Conservation (phyloP, 768 basidiomycete species). For the Amanita rubescens region DNA sequence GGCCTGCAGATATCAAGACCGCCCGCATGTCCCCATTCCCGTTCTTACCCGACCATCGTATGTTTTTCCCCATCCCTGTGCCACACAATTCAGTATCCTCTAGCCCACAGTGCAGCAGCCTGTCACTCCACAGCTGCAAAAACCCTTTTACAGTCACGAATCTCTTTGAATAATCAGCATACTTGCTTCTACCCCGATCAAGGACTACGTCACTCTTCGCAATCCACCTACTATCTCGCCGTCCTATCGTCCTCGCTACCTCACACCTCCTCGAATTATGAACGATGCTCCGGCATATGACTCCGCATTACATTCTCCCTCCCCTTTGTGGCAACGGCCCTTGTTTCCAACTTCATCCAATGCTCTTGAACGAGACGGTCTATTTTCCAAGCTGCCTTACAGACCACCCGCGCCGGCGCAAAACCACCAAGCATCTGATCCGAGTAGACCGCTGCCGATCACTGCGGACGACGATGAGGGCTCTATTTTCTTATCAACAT, state of each 20-base stretch:
- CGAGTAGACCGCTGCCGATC: constrained; percentile 21
- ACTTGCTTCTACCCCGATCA: constrained; percentile 39
- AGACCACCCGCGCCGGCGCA: constrained; percentile 29
- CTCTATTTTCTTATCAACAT: constrained; percentile 46
- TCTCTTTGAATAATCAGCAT: constrained; percentile 26
- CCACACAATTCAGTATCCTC: constrained; percentile 4
- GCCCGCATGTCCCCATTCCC: constrained; percentile 15
- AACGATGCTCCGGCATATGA: constrained; percentile 32
- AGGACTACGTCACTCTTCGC: constrained; percentile 26
- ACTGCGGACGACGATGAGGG: constrained; percentile 50
- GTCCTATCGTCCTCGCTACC: constrained; percentile 28
- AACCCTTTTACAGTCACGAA: constrained; percentile 71
- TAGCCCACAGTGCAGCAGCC: constrained; percentile 14
- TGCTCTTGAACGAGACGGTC: constrained; percentile 36
- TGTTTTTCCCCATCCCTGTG: neutral
- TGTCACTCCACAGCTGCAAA: constrained; percentile 17
- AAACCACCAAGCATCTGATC: neutral
- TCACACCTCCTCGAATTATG: constrained; percentile 26
- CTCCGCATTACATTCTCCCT: constrained; percentile 58
- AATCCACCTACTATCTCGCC: constrained; percentile 27
- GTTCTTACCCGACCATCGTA: constrained; percentile 6
- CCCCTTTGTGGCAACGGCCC: constrained; percentile 41
- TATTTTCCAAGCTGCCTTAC: constrained; percentile 49
- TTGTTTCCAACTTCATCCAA: constrained; percentile 25
- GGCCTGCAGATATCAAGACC: too few species aligned